Percentiles rank a stretch among this genome's conserved stretches.
Conservation (phyloP, 257 asterid genomes). For the Lavandula angustifolia region DNA sequence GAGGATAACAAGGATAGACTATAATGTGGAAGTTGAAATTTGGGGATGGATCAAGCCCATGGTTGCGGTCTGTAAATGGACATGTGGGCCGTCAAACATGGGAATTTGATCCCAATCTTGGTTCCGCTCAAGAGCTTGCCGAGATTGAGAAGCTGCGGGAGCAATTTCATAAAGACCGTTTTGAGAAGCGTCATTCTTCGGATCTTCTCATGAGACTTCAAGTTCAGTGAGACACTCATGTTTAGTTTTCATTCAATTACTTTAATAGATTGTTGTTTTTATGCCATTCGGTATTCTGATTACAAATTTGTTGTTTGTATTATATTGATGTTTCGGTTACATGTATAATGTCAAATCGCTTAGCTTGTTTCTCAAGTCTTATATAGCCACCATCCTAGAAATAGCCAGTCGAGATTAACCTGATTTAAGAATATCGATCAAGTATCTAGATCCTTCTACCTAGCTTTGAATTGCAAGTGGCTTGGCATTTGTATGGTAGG, state of each 20-base stretch:
- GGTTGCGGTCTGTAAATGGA: conserved; percentile 75
- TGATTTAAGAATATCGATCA: no score
- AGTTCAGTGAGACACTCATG: conserved; percentile 41
- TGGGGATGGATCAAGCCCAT: conserved; percentile 82
- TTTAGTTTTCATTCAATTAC: neutral
- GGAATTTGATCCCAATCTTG: conserved; percentile 71
- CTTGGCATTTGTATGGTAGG: neutral
- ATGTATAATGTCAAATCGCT: conserved; percentile 6
- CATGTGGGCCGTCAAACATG: conserved; percentile 82
- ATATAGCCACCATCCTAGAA: no score
- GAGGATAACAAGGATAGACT: neutral
- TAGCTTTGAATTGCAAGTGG: neutral
- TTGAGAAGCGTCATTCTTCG: conserved; percentile 75
- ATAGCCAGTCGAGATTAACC: no score
- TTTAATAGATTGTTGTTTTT: conserved; percentile 26
- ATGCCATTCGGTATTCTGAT: neutral
- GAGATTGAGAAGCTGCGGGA: conserved; percentile 72
- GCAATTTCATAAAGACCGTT: conserved; percentile 58
- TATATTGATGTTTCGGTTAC: neutral
- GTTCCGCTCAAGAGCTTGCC: conserved; percentile 70
- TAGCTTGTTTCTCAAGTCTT: neutral
- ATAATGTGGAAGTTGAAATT: conserved; percentile 91
- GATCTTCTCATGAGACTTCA: conserved; percentile 93
- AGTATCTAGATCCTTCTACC: neutral
- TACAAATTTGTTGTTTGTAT: neutral